Conservation (phyloP, 225 moss, liverwort and hornwort genomes). For the Rhytidiadelphus loreus region DNA sequence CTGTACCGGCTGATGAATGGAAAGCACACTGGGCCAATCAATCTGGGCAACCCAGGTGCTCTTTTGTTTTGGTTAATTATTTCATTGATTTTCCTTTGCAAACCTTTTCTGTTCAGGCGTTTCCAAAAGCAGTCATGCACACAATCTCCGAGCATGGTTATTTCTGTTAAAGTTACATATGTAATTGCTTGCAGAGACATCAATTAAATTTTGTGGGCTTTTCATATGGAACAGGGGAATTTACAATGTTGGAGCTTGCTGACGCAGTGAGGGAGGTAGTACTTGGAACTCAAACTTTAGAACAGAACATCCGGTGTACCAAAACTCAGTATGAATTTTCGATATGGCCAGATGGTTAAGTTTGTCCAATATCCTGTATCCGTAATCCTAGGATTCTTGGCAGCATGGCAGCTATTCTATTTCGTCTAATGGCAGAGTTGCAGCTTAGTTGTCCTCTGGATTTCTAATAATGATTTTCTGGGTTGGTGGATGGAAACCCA, state of each 20-base stretch:
- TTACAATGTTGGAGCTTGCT: constrained; percentile 96
- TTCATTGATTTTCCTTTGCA: not conserved
- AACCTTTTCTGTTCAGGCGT: not conserved
- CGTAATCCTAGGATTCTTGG: not conserved
- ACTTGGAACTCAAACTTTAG: not conserved
- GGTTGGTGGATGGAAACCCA: constrained; percentile 5
- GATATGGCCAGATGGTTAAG: not conserved
- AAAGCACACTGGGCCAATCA: constrained; percentile 79
- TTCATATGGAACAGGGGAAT: constrained; percentile 54
- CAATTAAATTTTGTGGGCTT: not conserved
- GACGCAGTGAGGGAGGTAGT: constrained; percentile 70
- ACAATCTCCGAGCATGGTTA: not conserved
- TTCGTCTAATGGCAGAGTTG: not conserved
- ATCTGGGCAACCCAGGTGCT: constrained; percentile 86
- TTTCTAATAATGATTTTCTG: not conserved
- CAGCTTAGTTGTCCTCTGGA: not conserved
- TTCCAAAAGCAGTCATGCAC: not conserved
- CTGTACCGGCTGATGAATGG: constrained; percentile 78
- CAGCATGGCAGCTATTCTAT: not conserved
- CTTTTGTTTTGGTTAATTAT: not conserved
- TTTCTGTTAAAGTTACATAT: not conserved
- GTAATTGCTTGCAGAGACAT: not conserved
- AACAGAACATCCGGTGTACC: not conserved
- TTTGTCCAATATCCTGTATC: not conserved
- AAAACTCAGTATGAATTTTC: not conserved